Evolutionary conservation across 495 filamentous ascomycete genomes (phyloP).

Genomic region (Penicillium taxi): DNA sequence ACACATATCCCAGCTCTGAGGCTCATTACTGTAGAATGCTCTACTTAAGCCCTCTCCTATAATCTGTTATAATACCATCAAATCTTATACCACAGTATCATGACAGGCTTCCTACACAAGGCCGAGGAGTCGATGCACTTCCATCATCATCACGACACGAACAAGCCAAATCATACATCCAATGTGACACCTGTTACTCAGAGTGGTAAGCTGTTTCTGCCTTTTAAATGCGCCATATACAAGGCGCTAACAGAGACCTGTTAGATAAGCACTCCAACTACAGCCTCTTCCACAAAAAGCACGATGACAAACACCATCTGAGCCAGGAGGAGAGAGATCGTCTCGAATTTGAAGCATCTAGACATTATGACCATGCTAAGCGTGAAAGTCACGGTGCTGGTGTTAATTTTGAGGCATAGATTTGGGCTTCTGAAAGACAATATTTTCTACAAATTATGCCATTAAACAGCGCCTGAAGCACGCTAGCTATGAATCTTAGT

Average conservation of each 20-base stretch:
- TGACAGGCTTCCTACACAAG: conserved; percentile 3
- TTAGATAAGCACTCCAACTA: conserved; percentile 1
- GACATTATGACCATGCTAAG: conserved; percentile 4
- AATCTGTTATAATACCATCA: not conserved
- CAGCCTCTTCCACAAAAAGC: not conserved
- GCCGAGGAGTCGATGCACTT: conserved; percentile 1
- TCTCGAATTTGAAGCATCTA: conserved; percentile 1
- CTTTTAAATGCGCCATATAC: not conserved
- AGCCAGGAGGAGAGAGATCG: conserved; percentile 5
- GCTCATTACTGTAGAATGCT: too few species aligned
- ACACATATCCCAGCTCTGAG: too few species aligned
- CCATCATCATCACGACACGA: not conserved
- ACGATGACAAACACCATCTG: not conserved
- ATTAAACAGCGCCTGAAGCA: not conserved
- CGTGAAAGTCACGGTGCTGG: conserved; percentile 4
- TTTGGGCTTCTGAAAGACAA: too few species aligned
- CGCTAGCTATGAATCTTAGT: too few species aligned
- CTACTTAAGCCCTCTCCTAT: too few species aligned
- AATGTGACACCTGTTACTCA: not conserved
- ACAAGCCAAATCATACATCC: not conserved
- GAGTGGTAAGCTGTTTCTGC: not conserved
- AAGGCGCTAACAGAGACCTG: not conserved
- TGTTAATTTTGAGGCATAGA: conserved; percentile 4
- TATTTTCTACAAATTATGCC: too few species aligned
- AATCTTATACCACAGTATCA: not conserved